These are phyloP conservation scores for Ceratobasidium sp. DNA, from an alignment of 1,284 basidiomycete species.

Conservation along the genomic window DNA sequence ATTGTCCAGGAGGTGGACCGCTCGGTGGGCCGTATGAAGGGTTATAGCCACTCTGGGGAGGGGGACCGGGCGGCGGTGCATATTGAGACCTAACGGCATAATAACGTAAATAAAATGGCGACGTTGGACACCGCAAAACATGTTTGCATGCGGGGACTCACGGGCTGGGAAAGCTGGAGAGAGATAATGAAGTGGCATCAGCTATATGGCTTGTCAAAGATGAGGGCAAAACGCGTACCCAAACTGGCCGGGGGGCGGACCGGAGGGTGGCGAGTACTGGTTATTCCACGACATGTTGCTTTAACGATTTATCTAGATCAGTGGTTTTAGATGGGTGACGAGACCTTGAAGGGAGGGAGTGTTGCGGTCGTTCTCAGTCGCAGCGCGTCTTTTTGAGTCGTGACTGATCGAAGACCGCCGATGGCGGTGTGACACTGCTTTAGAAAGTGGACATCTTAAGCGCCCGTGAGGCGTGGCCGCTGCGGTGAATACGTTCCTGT, in stretches of 20 bases:
- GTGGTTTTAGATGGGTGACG: neutral
- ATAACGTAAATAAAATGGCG: constrained; percentile 17
- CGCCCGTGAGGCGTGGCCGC: neutral
- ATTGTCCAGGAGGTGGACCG: constrained; percentile 35
- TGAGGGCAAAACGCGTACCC: constrained; percentile 24
- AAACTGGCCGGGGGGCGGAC: constrained; percentile 40
- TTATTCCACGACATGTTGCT: constrained; percentile 43
- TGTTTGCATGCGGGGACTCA: neutral
- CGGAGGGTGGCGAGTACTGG: constrained; percentile 40
- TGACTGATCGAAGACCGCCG: constrained; percentile 10
- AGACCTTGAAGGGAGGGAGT: neutral
- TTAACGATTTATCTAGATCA: neutral
- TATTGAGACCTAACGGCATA: constrained; percentile 34
- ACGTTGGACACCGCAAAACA: neutral
- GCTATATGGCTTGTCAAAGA: constrained; percentile 14
- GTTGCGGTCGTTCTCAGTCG: neutral
- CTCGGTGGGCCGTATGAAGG: constrained; percentile 25
- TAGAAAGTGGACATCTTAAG: constrained; percentile 2
- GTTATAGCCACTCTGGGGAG: constrained; percentile 21
- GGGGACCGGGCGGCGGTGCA: constrained; percentile 24
- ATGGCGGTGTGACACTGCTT: constrained; percentile 27
- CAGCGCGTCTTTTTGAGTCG: constrained; percentile 20
- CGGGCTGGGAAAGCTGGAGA: constrained; percentile 31
- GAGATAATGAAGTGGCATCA: neutral
- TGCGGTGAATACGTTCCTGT: neutral